These are phyloP conservation scores for Astrothelium subdiscretum DNA, from an alignment of 495 filamentous ascomycete species.

Conservation along the genomic window DNA sequence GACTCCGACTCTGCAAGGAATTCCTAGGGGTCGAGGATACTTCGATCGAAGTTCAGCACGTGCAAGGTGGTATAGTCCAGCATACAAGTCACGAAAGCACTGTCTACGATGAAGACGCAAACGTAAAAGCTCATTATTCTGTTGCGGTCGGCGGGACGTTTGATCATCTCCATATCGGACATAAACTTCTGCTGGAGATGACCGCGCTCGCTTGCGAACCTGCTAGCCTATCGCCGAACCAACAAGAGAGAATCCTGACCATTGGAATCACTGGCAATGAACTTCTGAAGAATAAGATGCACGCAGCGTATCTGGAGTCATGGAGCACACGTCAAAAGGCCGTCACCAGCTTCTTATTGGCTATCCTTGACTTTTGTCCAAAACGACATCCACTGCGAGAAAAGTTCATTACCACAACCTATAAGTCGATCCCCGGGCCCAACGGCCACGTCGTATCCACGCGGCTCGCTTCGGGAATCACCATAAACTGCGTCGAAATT, in stretches of 20 bases:
- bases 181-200: constrained; percentile 85
- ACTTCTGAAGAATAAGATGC: constrained; percentile 78
- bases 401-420: constrained; percentile 21
- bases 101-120: neutral
- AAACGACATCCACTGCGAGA: constrained; percentile 19
- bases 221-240: constrained; percentile 31
- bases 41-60: constrained; percentile 35
- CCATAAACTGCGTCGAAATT: constrained; percentile 68
- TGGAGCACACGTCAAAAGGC: constrained; percentile 62
- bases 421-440: constrained; percentile 31
- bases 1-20: constrained; percentile 19
- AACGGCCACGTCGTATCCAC: constrained; percentile 42
- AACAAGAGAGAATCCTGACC: constrained; percentile 42
- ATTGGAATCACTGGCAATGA: constrained; percentile 83
- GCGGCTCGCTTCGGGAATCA: constrained; percentile 35
- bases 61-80: constrained; percentile 24
- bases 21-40: constrained; percentile 12
- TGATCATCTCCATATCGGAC: constrained; percentile 91
- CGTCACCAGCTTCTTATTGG: constrained; percentile 58
- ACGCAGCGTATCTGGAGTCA: constrained; percentile 61
- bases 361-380: constrained; percentile 51
- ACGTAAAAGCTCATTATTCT: constrained; percentile 34
- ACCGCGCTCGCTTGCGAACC: constrained; percentile 54
- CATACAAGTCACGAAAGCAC: neutral
- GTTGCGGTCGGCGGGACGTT: constrained; percentile 92